Conservation (phyloP, 805 yeast genomes). For the Suhomyces xylopsoci region DNA sequence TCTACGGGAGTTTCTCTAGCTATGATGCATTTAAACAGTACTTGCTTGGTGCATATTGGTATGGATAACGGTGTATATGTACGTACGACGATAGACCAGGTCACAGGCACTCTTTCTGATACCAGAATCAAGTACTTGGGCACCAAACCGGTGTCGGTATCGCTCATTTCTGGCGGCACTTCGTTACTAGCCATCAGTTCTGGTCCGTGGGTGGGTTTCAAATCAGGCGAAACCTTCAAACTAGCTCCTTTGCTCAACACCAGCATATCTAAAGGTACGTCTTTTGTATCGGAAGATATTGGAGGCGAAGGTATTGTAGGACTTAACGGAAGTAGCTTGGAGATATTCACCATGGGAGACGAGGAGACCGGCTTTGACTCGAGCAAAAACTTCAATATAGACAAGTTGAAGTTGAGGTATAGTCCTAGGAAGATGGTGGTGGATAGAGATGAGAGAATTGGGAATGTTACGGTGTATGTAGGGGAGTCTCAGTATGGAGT, state of each 20-base stretch:
- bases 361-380: constrained; percentile 27
- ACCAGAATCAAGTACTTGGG: constrained; percentile 75
- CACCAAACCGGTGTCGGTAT: constrained; percentile 54
- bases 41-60: constrained; percentile 65
- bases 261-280: constrained; percentile 43
- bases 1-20: constrained; percentile 36
- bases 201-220: constrained; percentile 53
- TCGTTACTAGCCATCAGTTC: constrained; percentile 46
- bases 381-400: constrained; percentile 24
- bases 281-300: constrained; percentile 62
- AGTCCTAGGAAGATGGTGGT: constrained; percentile 46
- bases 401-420: constrained; percentile 42
- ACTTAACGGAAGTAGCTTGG: constrained; percentile 47
- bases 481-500: constrained; percentile 45
- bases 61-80: constrained; percentile 81
- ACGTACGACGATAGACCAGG: constrained; percentile 52
- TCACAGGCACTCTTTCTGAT: constrained; percentile 58
- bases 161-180: constrained; percentile 22
- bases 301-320: constrained; percentile 65
- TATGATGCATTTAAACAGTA: constrained; percentile 15
- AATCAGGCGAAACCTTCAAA: constrained; percentile 32
- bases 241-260: constrained; percentile 48
- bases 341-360: constrained; percentile 55
- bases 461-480: constrained; percentile 27
- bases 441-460: constrained; percentile 20